Percentiles rank a stretch among this genome's conserved stretches.
phyloP scores from a whole-genome alignment of 345 rosid genomes.

The Gossypium australe region DNA sequence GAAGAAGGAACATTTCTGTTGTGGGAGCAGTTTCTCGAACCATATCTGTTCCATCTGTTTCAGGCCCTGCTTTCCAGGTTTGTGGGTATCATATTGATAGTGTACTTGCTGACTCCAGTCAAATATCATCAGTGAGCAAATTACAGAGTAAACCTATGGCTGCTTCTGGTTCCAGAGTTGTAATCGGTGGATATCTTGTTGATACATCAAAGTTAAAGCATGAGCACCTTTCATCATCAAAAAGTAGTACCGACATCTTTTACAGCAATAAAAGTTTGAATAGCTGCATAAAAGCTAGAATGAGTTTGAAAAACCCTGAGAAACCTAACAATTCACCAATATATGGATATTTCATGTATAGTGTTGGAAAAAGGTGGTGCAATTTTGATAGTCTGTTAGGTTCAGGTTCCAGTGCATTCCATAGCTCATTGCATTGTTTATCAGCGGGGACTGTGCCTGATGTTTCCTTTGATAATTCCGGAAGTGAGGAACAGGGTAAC shows the following conservation, averaged over 20 bases:
- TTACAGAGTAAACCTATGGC: constrained; percentile 45
- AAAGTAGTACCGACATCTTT: constrained; percentile 27
- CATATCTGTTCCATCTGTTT: constrained; percentile 85
- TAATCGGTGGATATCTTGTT: constrained; percentile 23
- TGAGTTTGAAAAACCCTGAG: constrained; percentile 48
- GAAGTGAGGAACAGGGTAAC: constrained; percentile 48
- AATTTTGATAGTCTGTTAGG: constrained; percentile 27
- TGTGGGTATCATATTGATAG: constrained; percentile 83
- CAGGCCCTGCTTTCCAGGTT: constrained; percentile 76
- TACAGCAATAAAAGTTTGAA: constrained; percentile 25
- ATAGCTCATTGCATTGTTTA: constrained; percentile 38
- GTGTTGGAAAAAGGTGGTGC: constrained; percentile 50
- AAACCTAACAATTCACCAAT: constrained; percentile 35
- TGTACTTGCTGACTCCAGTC: constrained; percentile 35
- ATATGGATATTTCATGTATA: constrained; percentile 48
- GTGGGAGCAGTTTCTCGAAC: constrained; percentile 78
- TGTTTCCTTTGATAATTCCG: constrained; percentile 55
- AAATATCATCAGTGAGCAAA: constrained; percentile 20
- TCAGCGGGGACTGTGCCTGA: constrained; percentile 69
- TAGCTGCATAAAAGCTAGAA: constrained; percentile 45
- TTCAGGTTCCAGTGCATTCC: constrained; percentile 47
- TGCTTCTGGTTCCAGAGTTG: constrained; percentile 36
- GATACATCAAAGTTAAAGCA: constrained; percentile 37
- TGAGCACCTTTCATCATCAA: constrained; percentile 16
- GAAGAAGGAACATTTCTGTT: constrained; percentile 67